Percentiles rank a stretch among this genome's conserved stretches.
These are phyloP conservation scores for Stygiomarasmius scandens DNA, from an alignment of 1,284 basidiomycete species.

Conservation along the genomic window DNA sequence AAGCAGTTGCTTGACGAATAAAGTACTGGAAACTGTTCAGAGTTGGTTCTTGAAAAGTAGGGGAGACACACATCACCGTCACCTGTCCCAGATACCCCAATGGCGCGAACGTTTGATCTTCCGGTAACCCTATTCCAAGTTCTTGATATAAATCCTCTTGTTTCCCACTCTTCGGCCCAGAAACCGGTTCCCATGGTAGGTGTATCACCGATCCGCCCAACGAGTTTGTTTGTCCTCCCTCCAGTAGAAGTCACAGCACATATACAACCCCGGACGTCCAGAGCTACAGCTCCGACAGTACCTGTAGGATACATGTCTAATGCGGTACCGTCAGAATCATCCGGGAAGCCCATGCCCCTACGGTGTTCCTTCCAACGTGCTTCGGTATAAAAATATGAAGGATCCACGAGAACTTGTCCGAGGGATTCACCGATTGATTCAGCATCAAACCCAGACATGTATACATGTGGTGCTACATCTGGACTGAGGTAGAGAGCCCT, in stretches of 20 bases:
- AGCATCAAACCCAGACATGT: slow-evolving; percentile 67
- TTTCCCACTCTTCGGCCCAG: slow-evolving; percentile 79
- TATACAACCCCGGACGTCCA: slow-evolving; percentile 75
- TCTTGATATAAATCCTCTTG: slow-evolving; percentile 38
- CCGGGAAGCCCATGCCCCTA: slow-evolving; percentile 69
- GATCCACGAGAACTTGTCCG: slow-evolving; percentile 63
- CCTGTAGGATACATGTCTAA: slow-evolving; percentile 71
- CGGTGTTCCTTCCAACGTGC: slow-evolving; percentile 76
- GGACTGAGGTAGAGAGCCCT: slow-evolving; percentile 72
- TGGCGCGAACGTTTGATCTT: slow-evolving; percentile 42
- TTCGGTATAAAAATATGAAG: slow-evolving; percentile 77
- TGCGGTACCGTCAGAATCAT: slow-evolving; percentile 42
- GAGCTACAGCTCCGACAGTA: slow-evolving; percentile 82
- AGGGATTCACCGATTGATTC: slow-evolving; percentile 60
- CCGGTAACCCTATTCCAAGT: slow-evolving; percentile 45
- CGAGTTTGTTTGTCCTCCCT: slow-evolving; percentile 80
- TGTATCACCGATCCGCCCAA: slow-evolving; percentile 81
- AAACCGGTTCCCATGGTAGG: slow-evolving; percentile 78
- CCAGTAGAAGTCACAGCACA: slow-evolving; percentile 78
- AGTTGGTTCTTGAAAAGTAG: slow-evolving; percentile 12
- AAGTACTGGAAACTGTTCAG: slow-evolving; percentile 57
- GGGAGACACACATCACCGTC: slow-evolving; percentile 70
- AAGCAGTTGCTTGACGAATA: slow-evolving; percentile 69
- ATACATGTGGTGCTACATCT: slow-evolving; percentile 59
- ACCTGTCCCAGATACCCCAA: slow-evolving; percentile 83